Evolutionary conservation across 768 basidiomycete genomes (phyloP).

Genomic region (Mycena galericulata): DNA sequence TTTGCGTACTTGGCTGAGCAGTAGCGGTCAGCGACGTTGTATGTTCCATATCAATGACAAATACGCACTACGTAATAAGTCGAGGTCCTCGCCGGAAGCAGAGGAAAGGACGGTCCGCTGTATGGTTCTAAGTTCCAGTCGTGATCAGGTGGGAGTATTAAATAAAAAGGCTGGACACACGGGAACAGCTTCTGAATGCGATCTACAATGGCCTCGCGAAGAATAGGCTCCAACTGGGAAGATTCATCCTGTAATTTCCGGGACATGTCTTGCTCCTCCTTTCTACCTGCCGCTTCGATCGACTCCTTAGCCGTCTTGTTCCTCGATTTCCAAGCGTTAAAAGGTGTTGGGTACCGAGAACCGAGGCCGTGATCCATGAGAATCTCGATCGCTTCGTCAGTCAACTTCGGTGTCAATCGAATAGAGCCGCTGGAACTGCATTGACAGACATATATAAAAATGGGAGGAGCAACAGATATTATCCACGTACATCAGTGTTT

Average conservation of each 20-base stretch:
- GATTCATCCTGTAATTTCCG: conserved; percentile 19
- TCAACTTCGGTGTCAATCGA: conserved; percentile 37
- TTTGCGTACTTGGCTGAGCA: conserved; percentile 11
- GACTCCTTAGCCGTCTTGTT: conserved; percentile 8
- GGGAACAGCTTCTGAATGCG: conserved; percentile 33
- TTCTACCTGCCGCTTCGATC: not conserved
- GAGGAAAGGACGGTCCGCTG: conserved; percentile 23
- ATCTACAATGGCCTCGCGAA: conserved; percentile 43
- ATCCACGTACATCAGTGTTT: conserved; percentile 35
- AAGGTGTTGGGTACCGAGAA: conserved; percentile 39
- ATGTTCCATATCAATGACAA: not conserved
- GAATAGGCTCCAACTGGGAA: conserved; percentile 26
- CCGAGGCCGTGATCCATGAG: conserved; percentile 45
- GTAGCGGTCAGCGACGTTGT: not conserved
- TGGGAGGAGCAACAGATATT: not conserved
- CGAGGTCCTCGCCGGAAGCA: conserved; percentile 19
- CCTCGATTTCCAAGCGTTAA: conserved; percentile 40
- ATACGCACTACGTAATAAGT: conserved; percentile 16
- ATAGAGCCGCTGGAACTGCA: conserved; percentile 41
- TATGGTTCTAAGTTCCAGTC: conserved; percentile 10
- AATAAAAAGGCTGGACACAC: not conserved
- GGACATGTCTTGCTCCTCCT: conserved; percentile 22
- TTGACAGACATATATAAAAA: not conserved
- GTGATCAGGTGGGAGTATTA: not conserved
- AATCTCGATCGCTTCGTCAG: conserved; percentile 40